phyloP scores from a whole-genome alignment of 495 filamentous ascomycete genomes.

The Penicillium waksmanii region DNA sequence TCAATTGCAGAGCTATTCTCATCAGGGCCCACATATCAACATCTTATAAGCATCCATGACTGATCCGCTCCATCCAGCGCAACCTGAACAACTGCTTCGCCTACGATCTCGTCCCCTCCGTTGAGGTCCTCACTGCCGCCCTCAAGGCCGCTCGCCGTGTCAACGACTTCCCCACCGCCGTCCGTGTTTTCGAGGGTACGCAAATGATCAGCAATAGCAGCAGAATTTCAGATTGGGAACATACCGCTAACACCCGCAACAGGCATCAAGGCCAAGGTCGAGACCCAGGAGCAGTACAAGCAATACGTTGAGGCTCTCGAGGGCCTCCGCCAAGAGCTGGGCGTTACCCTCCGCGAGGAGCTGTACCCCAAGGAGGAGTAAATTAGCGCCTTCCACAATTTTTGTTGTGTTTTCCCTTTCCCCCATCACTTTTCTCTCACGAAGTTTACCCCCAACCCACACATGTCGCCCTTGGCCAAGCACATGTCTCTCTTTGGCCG shows the following conservation, averaged over 20 bases:
- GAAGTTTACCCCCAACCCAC: slow-evolving; percentile 17
- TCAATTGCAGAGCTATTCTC: neutral
- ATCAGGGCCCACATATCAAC: neutral
- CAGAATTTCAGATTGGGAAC: no score
- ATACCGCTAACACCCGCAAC: slow-evolving; percentile 26
- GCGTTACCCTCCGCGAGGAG: slow-evolving; percentile 88
- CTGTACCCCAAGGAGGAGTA: slow-evolving; percentile 82
- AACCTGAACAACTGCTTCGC: slow-evolving; percentile 99
- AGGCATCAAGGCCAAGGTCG: slow-evolving; percentile 99
- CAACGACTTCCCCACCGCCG: slow-evolving; percentile 98
- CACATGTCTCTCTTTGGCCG: slow-evolving; percentile 22
- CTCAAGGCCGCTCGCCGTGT: slow-evolving; percentile 90
- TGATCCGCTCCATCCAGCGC: slow-evolving; percentile 59
- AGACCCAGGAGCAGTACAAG: slow-evolving; percentile 96
- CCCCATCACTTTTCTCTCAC: slow-evolving; percentile 33
- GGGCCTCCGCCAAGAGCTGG: slow-evolving; percentile 88
- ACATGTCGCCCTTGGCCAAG: slow-evolving; percentile 19
- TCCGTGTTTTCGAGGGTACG: slow-evolving; percentile 96
- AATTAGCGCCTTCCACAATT: slow-evolving; percentile 28
- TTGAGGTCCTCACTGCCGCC: slow-evolving; percentile 88
- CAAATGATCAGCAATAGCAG: slow-evolving; percentile 2
- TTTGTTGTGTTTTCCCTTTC: slow-evolving; percentile 19
- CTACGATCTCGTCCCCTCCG: slow-evolving; percentile 97
- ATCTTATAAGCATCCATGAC: neutral
- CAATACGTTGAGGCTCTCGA: slow-evolving; percentile 96